Evolutionary conservation across 2,329 filamentous ascomycete species (phyloP).

Genomic region (Volutella citrinella): DNA sequence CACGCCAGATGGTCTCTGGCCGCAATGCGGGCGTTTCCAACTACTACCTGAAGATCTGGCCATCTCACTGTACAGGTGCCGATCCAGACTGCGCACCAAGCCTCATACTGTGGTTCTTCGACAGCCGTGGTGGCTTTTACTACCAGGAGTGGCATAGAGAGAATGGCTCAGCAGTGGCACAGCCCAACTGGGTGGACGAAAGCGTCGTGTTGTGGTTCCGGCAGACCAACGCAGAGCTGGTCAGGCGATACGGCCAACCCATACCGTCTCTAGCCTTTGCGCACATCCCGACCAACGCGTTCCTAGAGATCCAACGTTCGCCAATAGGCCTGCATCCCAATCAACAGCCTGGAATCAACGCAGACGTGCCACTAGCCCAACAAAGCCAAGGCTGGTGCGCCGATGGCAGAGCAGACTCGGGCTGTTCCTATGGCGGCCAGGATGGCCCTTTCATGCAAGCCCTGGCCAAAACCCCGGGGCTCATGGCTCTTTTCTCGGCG

Average conservation of each 20-base stretch:
- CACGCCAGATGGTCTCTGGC: conserved; percentile 18
- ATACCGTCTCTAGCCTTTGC: conserved; percentile 48
- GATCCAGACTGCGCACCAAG: conserved; percentile 29
- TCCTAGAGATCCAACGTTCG: conserved; percentile 20
- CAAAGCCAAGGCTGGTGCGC: conserved; percentile 44
- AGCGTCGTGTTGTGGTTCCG: conserved; percentile 44
- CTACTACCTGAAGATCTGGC: conserved; percentile 41
- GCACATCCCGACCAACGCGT: conserved; percentile 42
- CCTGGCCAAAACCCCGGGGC: conserved; percentile 44
- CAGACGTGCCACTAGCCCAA: conserved; percentile 38
- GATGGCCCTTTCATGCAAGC: conserved; percentile 58
- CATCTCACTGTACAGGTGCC: conserved; percentile 23
- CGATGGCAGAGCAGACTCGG: conserved; percentile 35
- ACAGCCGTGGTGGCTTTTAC: conserved; percentile 55
- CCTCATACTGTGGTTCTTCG: conserved; percentile 66
- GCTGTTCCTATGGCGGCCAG: conserved; percentile 40
- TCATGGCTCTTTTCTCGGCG: conserved; percentile 53
- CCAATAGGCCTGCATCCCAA: conserved; percentile 33
- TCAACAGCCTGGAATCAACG: conserved; percentile 45
- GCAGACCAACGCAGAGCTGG: conserved; percentile 30
- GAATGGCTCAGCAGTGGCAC: too few relatives aligned
- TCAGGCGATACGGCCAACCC: conserved; percentile 20
- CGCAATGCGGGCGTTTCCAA: conserved; percentile 36
- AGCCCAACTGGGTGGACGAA: conserved; percentile 43
- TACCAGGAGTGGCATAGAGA: too few relatives aligned